These are phyloP conservation scores for Rosa rugosa DNA, from an alignment of 306 rosid species.

Conservation along the genomic window DNA sequence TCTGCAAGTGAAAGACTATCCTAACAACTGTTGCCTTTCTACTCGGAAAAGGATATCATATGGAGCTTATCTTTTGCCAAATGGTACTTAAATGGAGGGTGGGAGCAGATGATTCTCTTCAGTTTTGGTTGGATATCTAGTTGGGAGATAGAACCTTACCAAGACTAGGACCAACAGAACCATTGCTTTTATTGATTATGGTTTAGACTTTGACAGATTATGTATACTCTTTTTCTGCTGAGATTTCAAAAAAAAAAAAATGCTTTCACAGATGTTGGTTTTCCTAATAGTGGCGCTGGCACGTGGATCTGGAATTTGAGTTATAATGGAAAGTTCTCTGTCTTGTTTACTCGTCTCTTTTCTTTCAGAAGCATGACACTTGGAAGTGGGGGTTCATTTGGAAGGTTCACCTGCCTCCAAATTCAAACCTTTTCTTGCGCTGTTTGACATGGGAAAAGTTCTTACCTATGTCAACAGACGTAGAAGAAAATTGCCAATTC, in stretches of 20 bases:
- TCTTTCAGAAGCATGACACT: not conserved
- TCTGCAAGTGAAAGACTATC: not conserved
- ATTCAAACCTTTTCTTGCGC: not conserved
- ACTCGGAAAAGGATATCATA: not conserved
- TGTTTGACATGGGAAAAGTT: too few species aligned
- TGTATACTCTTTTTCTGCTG: not conserved
- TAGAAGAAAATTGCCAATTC: not conserved
- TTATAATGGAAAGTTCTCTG: not conserved
- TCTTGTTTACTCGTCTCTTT: not conserved
- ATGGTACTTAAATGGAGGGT: not conserved
- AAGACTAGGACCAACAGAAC: not conserved
- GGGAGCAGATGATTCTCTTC: not conserved
- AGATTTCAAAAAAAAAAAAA: not conserved
- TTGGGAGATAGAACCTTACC: not conserved
- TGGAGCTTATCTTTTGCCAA: not conserved
- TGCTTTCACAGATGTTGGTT: not conserved
- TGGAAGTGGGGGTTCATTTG: not conserved
- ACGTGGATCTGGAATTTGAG: not conserved
- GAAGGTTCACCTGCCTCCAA: not conserved
- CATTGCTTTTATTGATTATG: not conserved
- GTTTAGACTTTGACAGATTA: not conserved
- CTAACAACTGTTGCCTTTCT: not conserved
- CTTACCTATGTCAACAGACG: too few species aligned
- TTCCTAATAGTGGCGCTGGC: not conserved
- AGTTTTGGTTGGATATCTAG: not conserved